These are phyloP conservation scores for Coemansia sp. DNA, from an alignment of 192 early-diverging fungal species.

Conservation along the genomic window DNA sequence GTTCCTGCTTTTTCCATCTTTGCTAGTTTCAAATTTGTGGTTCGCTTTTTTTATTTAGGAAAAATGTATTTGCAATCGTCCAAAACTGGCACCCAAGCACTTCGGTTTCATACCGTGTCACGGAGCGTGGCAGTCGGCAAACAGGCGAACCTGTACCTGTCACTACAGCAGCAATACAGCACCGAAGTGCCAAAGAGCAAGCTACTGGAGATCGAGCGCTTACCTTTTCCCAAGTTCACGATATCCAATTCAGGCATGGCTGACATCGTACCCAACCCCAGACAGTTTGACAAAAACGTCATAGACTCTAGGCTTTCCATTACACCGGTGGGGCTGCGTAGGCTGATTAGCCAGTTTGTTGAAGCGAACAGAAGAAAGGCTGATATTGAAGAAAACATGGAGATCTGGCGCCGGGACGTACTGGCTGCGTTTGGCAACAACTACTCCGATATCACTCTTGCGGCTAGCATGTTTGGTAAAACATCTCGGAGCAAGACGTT, in stretches of 20 bases:
- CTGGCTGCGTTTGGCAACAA: slow-evolving; percentile 18
- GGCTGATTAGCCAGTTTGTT: slow-evolving; percentile 19
- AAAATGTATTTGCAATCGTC: slow-evolving; percentile 7
- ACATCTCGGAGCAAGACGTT: slow-evolving; percentile 20
- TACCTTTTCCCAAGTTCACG: slow-evolving; percentile 13
- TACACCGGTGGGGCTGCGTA: slow-evolving; percentile 8
- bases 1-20: background rate
- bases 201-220: slow-evolving; percentile 7
- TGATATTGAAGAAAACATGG: slow-evolving; percentile 12
- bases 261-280: slow-evolving; percentile 7
- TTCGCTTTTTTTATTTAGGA: background rate
- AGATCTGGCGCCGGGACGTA: slow-evolving; percentile 26
- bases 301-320: slow-evolving; percentile 1
- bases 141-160: background rate
- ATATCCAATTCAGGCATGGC: slow-evolving; percentile 13
- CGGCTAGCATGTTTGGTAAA: slow-evolving; percentile 16
- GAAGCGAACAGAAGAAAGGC: slow-evolving; percentile 6
- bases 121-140: background rate
- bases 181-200: slow-evolving; percentile 3
- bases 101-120: background rate
- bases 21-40: background rate
- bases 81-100: background rate
- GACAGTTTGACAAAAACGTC: slow-evolving; percentile 18
- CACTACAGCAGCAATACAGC: background rate
- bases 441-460: slow-evolving; percentile 21